Base-by-base conservation (phyloP, 2,329 filamentous ascomycete genomes). In the Fusarium paranaense region DNA sequence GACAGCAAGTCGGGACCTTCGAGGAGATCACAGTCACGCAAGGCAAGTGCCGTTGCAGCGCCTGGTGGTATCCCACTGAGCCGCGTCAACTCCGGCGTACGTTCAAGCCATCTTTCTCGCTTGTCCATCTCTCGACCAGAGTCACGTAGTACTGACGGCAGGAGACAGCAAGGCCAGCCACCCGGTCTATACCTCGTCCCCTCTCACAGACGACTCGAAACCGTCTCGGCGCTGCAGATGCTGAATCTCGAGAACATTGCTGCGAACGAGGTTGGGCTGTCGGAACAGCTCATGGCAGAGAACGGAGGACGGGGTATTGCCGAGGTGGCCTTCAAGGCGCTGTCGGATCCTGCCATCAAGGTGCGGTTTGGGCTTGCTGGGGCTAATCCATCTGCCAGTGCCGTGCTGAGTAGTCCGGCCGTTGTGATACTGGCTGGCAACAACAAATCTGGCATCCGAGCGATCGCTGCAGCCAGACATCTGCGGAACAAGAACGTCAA, bases 211-310 rank as follows among this genome's bases (percentile, higher is more conserved):
- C 89, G 87, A 14, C 84, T 91, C 32, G 90, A 92, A 76, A 86
- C 90, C 6, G 89, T 93, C 33, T 92, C 90, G 20, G 88, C 96
- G 7, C 86, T 97, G 42, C 95, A 97, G 79, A 97, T 98, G 90
- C 89, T 97, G 32, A 96, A 97, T 71, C 90, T 98, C 1, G 97
- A 98, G 83, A 95, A 97, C 78, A 94, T 97, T 65, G 95, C 95
- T 0, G 92, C 95, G 69, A 93, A 94, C 47, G 95, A 98, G 75
- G 90, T 97, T 66, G 95, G 95, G 6, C 87, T 98, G 56, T 94
- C 92, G 0, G 95, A 97, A 80, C 94, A 97, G 62, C 92, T 98
- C 82, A 94, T 98, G 86, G 92, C 94, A 1, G 97, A 98, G 80
- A 98, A 96, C 80, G 94, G 95, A 2, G 96, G 94, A 20, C 91